Percentiles rank a stretch among this genome's conserved stretches.
Evolutionary conservation across 1,139 yeast species (phyloP).

Genomic region (Taiozyma sp.): DNA sequence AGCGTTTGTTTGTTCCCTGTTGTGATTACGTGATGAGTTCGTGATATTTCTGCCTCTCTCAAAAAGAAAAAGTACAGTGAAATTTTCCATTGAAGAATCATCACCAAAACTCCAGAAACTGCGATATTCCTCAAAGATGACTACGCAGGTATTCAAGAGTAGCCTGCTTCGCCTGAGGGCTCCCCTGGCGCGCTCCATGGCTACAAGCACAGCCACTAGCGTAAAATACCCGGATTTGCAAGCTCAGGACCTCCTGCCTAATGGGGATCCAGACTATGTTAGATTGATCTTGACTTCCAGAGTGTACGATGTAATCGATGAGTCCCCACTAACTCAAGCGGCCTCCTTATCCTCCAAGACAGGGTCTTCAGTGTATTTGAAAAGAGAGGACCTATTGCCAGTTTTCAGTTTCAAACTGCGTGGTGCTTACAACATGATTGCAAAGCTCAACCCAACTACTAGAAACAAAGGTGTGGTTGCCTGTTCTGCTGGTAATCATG

Average conservation of each 20-base stretch:
- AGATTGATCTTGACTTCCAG: slow-evolving; percentile 85
- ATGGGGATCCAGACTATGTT: slow-evolving; percentile 87
- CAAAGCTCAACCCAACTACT: slow-evolving; percentile 65
- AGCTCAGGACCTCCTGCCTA: slow-evolving; percentile 44
- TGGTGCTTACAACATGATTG: slow-evolving; percentile 97
- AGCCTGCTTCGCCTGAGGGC: background rate
- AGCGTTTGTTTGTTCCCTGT: background rate
- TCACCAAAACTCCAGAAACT: background rate
- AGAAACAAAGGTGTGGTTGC: slow-evolving; percentile 90
- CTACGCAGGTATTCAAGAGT: background rate
- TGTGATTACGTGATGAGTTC: background rate
- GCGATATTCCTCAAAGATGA: background rate
- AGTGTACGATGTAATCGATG: slow-evolving; percentile 91
- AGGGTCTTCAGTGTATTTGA: slow-evolving; percentile 67
- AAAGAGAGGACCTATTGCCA: slow-evolving; percentile 90
- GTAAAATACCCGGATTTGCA: slow-evolving; percentile 41
- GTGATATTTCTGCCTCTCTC: background rate
- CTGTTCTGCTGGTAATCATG: slow-evolving; percentile 98
- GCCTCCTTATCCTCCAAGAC: slow-evolving; percentile 66
- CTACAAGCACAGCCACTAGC: background rate
- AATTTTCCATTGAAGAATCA: background rate
- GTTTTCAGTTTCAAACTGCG: slow-evolving; percentile 94
- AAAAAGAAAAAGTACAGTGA: background rate
- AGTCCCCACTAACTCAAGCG: slow-evolving; percentile 80
- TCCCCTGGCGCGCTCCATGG: background rate